Evolutionary conservation across 2,329 filamentous ascomycete species (phyloP), one percentile per base, ranked within the genome.

Genomic region (Stagonosporopsis chrysanthemi): DNA sequence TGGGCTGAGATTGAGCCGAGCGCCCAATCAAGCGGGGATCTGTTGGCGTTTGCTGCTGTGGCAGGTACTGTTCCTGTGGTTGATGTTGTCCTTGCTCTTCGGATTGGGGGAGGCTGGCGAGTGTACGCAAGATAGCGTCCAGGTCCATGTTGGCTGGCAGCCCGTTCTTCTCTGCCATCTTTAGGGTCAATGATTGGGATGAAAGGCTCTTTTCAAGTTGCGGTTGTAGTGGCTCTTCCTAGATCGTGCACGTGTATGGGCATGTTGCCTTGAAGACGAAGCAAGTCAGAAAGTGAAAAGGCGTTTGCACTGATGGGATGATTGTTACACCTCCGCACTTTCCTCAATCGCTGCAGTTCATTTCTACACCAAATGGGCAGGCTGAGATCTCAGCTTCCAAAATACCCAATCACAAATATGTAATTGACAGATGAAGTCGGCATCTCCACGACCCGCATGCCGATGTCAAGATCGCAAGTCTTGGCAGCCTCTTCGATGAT

Each of bases 111-210:
- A 77, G 60, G 41, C 61, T 70, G 14, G 74, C 74, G 6, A 77
- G 67, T 1, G 74, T 77, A 14, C 62, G 60, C 17, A 77, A 63
- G 29, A 78, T 75, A 14, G 70, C 56, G n/a, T 66, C 74, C 14
- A 78, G 57, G 47, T 76, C 71, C 33, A 71, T 62, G 26, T 70
- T 66, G 23, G 64, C 31, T 17, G 54, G 43, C 4, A 48, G 58
- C 3, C 41, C 46, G 24, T 63, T 54, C 29, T 67, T 62, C 22
- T 73, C 65, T 6, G 72, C 66, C 76, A 78, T 78, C 1, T n/a
- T 60, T 41, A 28, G 12, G n/a, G 33, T 17, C 4, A 3, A 19
- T 19, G 15, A 6, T 43, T 14, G 24, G 3, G 11, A 17, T 17
- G 12, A 7, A 17, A 15, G n/a, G 31, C 12, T 26, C 19, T 5